Conservation (phyloP, 345 rosid genomes). For the Syzygium grande region DNA sequence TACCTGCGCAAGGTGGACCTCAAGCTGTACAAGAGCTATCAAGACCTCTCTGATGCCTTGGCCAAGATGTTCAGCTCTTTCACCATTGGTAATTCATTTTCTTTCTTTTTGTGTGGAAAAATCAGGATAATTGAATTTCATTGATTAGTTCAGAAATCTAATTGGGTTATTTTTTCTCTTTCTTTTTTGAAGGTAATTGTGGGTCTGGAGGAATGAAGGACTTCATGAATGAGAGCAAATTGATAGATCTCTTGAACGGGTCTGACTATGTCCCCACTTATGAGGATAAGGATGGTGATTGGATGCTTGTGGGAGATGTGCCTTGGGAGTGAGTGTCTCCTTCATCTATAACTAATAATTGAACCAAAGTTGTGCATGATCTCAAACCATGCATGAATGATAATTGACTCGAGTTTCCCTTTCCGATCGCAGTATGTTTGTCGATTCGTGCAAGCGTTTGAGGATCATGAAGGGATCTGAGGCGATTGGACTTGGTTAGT, state of each 20-base stretch:
- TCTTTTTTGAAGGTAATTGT: constrained; percentile 31
- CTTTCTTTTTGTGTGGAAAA: too few relatives aligned
- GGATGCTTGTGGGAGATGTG: constrained; percentile 96
- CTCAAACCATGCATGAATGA: not conserved
- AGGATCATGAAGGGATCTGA: constrained; percentile 79
- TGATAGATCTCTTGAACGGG: constrained; percentile 66
- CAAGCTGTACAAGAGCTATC: constrained; percentile 63
- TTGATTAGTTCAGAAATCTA: not conserved
- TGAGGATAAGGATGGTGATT: constrained; percentile 87
- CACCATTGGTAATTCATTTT: constrained; percentile 40
- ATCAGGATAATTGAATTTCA: not conserved
- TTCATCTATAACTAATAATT: not conserved
- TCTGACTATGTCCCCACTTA: constrained; percentile 79
- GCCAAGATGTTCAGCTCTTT: constrained; percentile 84
- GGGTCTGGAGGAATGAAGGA: constrained; percentile 75
- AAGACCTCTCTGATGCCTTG: constrained; percentile 60
- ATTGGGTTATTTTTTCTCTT: not conserved
- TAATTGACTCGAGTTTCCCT: not conserved
- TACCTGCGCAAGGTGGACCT: constrained; percentile 76
- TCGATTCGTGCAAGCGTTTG: constrained; percentile 67
- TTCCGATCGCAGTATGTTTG: constrained; percentile 45
- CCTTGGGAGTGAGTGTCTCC: constrained; percentile 67
- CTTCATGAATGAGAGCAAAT: constrained; percentile 76
- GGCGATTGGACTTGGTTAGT: constrained; percentile 83
- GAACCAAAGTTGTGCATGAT: not conserved